Evolutionary conservation across 2,329 filamentous ascomycete species (phyloP), one percentile per base, ranked within the genome.

Genomic region (Metarhizium album): DNA sequence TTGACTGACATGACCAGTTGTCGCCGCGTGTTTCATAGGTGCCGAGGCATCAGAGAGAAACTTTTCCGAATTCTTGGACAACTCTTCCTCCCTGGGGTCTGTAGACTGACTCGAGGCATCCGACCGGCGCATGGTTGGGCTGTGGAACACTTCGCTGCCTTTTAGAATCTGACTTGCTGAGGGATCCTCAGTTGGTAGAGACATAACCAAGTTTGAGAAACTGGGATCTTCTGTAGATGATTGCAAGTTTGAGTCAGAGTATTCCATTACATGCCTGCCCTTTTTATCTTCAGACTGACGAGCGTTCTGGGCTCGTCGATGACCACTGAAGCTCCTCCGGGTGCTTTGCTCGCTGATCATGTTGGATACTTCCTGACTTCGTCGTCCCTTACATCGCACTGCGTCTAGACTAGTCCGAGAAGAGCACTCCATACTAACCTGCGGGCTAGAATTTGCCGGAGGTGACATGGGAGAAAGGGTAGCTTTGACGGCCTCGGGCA

Each of bases 91-190:
- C 51, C 59, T 38, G 52, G 50, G 9, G 46, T 59, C 46, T n/a
- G 48, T 46, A 43, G 60, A 58, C 23, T 63, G 62, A 2, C 67
- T 67, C 0, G 65, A 64, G 0, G 74, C 75, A 1, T 61, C 63
- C 0, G 76, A 75, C 9, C 73, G 71, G 24, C 70, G 74, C 60
- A 90, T 79, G 0, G 84, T 87, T 16, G 89, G 89, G 24, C 83
- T 84, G 57, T 86, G 83, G 60, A 98, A 97, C 8, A 96, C 86
- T 58, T 93, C 88, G 58, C 90, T 96, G 33, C 87, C 82, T 49
- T 81, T 79, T 8, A 98, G 71, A 37, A 97, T 96, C 66, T 95
- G 90, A 63, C 91, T 97, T 2, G 87, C 91, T 3, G 90, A 94
- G 46, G 85, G 83, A 52, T 90, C 87, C 42, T 90, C 86, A 49